These are phyloP conservation scores for Moesziomyces parantarcticus DNA, from an alignment of 1,284 basidiomycete species.

Conservation along the genomic window DNA sequence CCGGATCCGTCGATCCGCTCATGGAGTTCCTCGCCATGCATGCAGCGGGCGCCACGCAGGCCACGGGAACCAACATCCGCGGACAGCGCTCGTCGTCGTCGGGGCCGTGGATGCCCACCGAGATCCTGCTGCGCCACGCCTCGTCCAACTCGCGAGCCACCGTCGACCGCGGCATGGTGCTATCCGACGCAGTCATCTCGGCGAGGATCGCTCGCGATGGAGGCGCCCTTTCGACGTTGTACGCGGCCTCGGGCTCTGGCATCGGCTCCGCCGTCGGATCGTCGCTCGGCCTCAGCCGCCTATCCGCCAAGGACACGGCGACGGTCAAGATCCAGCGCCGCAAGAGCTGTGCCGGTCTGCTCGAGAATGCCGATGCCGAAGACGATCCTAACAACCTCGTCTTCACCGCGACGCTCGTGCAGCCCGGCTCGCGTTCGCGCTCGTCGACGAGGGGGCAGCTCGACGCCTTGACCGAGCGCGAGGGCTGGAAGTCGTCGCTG, in stretches of 20 bases:
- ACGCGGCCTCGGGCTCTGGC: conserved; percentile 37
- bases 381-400: conserved; percentile 39
- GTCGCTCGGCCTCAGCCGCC: conserved; percentile 51
- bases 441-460: conserved; percentile 26
- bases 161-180: conserved; percentile 63
- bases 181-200: conserved; percentile 60
- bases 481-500: conserved; percentile 44
- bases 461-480: conserved; percentile 23
- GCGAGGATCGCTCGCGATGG: conserved; percentile 50
- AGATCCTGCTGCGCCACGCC: conserved; percentile 58
- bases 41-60: conserved; percentile 37
- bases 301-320: conserved; percentile 49
- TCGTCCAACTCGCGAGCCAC: conserved; percentile 56
- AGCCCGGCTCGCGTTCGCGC: conserved; percentile 41
- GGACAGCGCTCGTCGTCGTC: conserved; percentile 27
- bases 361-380: conserved; percentile 39
- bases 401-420: conserved; percentile 44
- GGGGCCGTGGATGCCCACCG: conserved; percentile 48
- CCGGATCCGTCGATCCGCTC: conserved; percentile 30
- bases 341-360: conserved; percentile 46
- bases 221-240: conserved; percentile 37
- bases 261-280: conserved; percentile 56
- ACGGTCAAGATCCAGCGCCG: conserved; percentile 55
- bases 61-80: conserved; percentile 26
- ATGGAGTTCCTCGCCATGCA: conserved; percentile 54